Percentiles rank a stretch among this genome's conserved stretches.
phyloP scores from a whole-genome alignment of 192 early-diverging fungal genomes.

The Coemansia sp. region DNA sequence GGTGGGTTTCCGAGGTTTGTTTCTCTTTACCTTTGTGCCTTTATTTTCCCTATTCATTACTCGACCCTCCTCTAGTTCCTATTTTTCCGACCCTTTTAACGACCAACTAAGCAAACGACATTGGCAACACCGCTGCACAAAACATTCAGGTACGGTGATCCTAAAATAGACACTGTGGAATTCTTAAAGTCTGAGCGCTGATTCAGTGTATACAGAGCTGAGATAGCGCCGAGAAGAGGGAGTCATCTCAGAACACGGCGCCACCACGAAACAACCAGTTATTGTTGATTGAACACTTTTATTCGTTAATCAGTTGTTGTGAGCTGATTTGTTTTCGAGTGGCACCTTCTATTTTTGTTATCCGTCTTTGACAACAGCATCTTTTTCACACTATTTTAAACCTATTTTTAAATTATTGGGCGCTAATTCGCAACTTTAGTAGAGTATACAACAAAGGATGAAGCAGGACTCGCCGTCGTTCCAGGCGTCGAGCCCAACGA shows the following conservation, averaged over 20 bases:
- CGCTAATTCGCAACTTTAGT: too few species aligned
- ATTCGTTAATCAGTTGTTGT: constrained; percentile 1
- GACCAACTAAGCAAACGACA: background rate
- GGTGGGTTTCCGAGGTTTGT: background rate
- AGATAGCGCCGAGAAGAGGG: too few species aligned
- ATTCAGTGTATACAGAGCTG: too few species aligned
- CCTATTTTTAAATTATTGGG: too few species aligned
- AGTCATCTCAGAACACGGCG: too few species aligned
- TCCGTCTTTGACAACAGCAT: background rate
- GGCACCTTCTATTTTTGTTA: background rate
- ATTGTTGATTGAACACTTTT: background rate
- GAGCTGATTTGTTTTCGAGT: background rate
- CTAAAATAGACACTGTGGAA: background rate
- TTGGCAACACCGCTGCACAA: too few species aligned
- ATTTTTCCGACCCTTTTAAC: background rate
- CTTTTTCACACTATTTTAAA: background rate
- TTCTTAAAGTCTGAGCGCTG: too few species aligned
- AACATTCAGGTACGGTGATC: background rate
- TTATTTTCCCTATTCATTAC: background rate
- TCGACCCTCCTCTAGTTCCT: background rate
- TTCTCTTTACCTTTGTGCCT: background rate
- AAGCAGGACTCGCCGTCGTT: constrained; percentile 10
- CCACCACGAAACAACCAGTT: background rate
- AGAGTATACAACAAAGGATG: background rate
- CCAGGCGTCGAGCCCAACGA: constrained; percentile 8